Percentiles rank a stretch among this genome's conserved stretches.
Evolutionary conservation across 495 filamentous ascomycete species (phyloP).

Genomic region (Penicillium mononematosum): DNA sequence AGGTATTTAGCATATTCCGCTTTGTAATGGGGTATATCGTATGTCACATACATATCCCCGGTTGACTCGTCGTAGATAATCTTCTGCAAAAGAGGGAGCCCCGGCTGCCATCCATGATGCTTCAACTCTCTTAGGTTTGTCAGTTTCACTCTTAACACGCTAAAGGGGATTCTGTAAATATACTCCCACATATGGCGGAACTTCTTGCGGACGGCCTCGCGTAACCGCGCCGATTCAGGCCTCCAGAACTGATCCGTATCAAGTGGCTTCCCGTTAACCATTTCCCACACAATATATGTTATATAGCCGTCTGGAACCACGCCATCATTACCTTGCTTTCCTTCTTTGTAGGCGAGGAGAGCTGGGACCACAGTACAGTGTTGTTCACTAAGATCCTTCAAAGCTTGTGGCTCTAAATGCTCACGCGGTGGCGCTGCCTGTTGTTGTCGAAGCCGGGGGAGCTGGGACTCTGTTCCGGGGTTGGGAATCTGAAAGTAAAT

Average conservation of each 20-base stretch:
- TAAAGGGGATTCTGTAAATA: neutral
- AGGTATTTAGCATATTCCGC: too few species aligned
- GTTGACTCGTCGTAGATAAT: slow-evolving; percentile 1
- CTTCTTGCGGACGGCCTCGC: neutral
- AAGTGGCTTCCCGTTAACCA: too few species aligned
- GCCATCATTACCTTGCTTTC: neutral
- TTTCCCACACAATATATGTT: neutral
- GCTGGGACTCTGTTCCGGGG: neutral
- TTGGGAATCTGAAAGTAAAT: slow-evolving; percentile 9
- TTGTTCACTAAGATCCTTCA: neutral
- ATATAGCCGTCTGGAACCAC: neutral
- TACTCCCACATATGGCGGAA: neutral
- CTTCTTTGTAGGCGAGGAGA: slow-evolving; percentile 1
- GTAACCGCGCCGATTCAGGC: neutral
- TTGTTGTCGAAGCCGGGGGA: neutral
- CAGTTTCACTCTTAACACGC: neutral
- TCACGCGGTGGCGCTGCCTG: neutral
- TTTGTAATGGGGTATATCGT: neutral
- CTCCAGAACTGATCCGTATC: too few species aligned
- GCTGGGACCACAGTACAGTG: neutral
- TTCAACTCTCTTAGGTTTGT: slow-evolving; percentile 1
- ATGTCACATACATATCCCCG: neutral
- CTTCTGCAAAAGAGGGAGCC: neutral
- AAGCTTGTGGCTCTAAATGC: neutral
- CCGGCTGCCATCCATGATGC: neutral